These are phyloP conservation scores for Colletotrichum neosansevieriae DNA, from an alignment of 2,329 filamentous ascomycete species.

Conservation along the genomic window DNA sequence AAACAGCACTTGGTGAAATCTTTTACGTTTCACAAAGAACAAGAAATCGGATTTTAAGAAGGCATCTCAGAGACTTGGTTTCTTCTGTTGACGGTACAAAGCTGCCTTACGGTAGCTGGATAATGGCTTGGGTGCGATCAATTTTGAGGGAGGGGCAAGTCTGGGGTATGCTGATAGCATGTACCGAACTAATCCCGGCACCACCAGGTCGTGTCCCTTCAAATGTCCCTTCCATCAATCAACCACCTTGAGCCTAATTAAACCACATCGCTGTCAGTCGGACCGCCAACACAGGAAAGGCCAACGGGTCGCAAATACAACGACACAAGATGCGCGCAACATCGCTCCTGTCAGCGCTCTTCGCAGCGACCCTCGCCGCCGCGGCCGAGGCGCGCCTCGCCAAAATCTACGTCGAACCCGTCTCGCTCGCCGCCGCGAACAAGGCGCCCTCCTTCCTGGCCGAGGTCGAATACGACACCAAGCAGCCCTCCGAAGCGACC, in stretches of 20 bases:
- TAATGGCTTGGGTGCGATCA: too few species aligned
- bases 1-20: too few species aligned
- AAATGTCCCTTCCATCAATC: slow-evolving; percentile 7
- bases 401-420: slow-evolving; percentile 66
- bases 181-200: slow-evolving; percentile 33
- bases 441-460: slow-evolving; percentile 61
- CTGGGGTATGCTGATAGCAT: slow-evolving; percentile 8
- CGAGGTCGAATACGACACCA: slow-evolving; percentile 66
- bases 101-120: too few species aligned
- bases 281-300: background rate
- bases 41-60: too few species aligned
- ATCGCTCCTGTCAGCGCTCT: slow-evolving; percentile 56
- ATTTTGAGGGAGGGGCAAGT: background rate
- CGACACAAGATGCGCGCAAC: slow-evolving; percentile 55
- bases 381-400: slow-evolving; percentile 59
- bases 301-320: background rate
- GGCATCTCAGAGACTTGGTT: too few species aligned
- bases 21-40: too few species aligned
- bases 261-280: background rate
- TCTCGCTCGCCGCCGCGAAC: slow-evolving; percentile 50
- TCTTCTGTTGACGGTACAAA: too few species aligned
- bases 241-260: background rate
- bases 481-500: slow-evolving; percentile 57
- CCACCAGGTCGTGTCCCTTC: background rate
- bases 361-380: slow-evolving; percentile 54